These are phyloP conservation scores for Dipteronia sinensis DNA, from an alignment of 345 rosid genomes.

Conservation along the genomic window DNA sequence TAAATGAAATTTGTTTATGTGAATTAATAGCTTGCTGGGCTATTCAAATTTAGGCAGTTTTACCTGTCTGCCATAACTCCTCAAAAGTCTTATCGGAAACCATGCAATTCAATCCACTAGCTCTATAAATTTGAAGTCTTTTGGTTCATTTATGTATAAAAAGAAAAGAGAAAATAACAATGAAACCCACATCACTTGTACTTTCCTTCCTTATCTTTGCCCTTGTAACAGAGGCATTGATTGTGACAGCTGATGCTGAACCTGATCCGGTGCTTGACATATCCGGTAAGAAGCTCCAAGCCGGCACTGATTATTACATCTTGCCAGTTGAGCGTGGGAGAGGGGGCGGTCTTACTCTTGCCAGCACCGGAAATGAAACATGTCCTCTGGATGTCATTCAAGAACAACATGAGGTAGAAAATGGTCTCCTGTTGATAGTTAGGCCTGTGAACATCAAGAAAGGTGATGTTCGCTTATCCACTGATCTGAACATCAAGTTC, in stretches of 20 bases:
- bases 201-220: constrained; percentile 25
- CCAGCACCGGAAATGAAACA: constrained; percentile 20
- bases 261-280: constrained; percentile 36
- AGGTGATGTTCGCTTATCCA: constrained; percentile 33
- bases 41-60: not conserved
- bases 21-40: not conserved
- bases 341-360: constrained; percentile 44
- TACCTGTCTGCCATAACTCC: not conserved
- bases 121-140: not conserved
- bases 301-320: constrained; percentile 32
- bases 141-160: not conserved
- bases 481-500: constrained; percentile 51
- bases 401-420: constrained; percentile 18
- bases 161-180: not conserved
- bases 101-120: not conserved
- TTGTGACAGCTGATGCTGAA: not conserved
- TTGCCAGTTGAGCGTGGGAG: constrained; percentile 32
- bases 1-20: too few relatives aligned
- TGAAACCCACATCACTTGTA: not conserved
- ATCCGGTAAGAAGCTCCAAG: constrained; percentile 17
- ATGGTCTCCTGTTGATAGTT: constrained; percentile 37
- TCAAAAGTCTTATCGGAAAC: not conserved
- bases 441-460: constrained; percentile 26
- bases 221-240: constrained; percentile 20
- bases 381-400: constrained; percentile 43